Evolutionary conservation across 2,329 filamentous ascomycete species (phyloP), one percentile per base, ranked within the genome.

Genomic region (Penicillium sp.): DNA sequence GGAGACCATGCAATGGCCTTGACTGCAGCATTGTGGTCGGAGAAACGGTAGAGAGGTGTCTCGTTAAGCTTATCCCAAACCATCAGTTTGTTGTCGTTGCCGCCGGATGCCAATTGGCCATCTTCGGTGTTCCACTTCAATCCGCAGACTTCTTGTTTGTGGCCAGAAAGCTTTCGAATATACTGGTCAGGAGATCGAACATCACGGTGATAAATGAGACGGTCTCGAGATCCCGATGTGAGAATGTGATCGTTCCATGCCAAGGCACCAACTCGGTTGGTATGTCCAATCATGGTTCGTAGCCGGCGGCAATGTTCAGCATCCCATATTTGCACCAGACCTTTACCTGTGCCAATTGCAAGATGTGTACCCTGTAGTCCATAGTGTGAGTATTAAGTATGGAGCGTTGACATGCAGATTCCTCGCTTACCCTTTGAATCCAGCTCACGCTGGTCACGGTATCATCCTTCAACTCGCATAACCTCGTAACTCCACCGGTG

Each of bases 221-320:
- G 89, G 76, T 99, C 94, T 49, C 94, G 85, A 29, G 93, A 97
- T 22, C 94, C 94, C 3, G 94, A 97, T 0, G 92, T 96, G 22
- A 99, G 85, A 53, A 99, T 96, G 70, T 99, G 94, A 50, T 94
- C 92, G 68, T 99, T 99, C 94, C 94, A 99, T 1, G 94, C 94
- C 58, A 99, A 79, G 31, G 93, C 92, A 24, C 94, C 94, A 38
- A 99, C 94, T 57, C 94, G 86, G 57, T 89, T 91, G 0, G 92
- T 94, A 73, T 99, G 94, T 2, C 94, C 94, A 7, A 91, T 96
- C 94, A 99, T 99, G 8, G 93, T 97, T 63, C 94, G 85, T 57
- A 99, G 76, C 46, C 93, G 85, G 58, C 93, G 85, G 60, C 89
- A 86, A 71, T 89, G 88, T 69, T 96, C 89, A 1, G 93, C 94